Conservation (phyloP, 1,139 yeast species). For the Pichia sp. region DNA sequence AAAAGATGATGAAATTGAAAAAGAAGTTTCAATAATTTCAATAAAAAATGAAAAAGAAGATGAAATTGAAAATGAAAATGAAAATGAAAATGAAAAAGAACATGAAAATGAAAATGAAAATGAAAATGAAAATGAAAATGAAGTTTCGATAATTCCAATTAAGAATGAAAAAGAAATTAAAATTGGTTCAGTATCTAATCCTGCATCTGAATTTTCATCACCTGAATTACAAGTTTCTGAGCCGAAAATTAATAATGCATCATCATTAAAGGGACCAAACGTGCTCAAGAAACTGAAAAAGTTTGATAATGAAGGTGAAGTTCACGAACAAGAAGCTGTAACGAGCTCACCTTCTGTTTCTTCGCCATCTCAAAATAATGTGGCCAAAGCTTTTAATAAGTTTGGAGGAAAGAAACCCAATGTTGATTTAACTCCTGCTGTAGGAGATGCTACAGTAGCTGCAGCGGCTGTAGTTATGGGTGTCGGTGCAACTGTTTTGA, state of each 20-base stretch:
- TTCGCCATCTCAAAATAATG: neutral
- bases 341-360: no score
- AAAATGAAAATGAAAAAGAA: no score
- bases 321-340: no score
- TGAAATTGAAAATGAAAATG: no score
- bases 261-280: constrained; percentile 22
- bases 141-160: no score
- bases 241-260: constrained; percentile 6
- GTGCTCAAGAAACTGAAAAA: constrained; percentile 24
- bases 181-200: constrained; percentile 2
- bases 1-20: no score
- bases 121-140: no score
- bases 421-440: neutral
- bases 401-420: constrained; percentile 30
- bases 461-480: neutral
- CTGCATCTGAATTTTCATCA: constrained; percentile 20
- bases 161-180: neutral
- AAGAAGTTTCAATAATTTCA: no score
- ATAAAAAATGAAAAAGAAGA: no score
- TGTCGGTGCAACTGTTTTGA: neutral
- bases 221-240: constrained; percentile 2
- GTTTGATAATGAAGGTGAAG: no score
- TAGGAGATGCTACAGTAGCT: neutral
- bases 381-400: constrained; percentile 26
- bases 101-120: no score